Base-by-base conservation (phyloP, 306 rosid genomes). In the Quercus robur region DNA sequence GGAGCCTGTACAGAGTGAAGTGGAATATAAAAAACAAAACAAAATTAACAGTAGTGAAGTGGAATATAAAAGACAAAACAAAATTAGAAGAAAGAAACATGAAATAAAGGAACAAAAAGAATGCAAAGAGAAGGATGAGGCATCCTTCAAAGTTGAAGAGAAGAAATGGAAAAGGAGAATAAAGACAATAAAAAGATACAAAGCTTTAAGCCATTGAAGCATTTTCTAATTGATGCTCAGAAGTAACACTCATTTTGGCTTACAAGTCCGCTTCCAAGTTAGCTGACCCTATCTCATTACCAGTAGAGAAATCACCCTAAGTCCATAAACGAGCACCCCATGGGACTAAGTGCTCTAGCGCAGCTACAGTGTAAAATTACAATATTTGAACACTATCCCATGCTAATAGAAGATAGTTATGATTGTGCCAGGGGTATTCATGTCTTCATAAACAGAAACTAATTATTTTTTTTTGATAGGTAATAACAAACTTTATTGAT, bases 1-100 rank as follows among this genome's bases (percentile, higher is more conserved):
- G 99, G 99, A 81, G 98, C 99, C 98, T 93, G 79, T 82, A 81
- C 51, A 79, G 28, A 26, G 28, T 26, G 28, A 26, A 26, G 28
- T 26, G 28, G 28, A 26, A 26, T 26, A 26, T 26, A 26, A 26
- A 1, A 26, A 26, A 26, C 28, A 26, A 26, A 26, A 26, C 28
- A 26, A 26, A 26, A 26, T 62, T 19, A 62, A 18, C 69, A 62
- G 41, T 20, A 31, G 38, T 28, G 38, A 62, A 25, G n/a, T 62
- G 19, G 41, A 62, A 62, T 28, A 21, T 23, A 21, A 23, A 12
- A 61, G 31, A 23, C 18, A 61, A 59, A 59, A 61, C 54, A 49
- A 49, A 57, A 57, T n/a, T 57, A 23, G 25, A 57, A 11, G 26
- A 57, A 57, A 57, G 63, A 20, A 57, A 57, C 63, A n/a, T 57